Evolutionary conservation across 2,329 filamentous ascomycete genomes (phyloP).

Genomic region (Coniochaeta sp.): DNA sequence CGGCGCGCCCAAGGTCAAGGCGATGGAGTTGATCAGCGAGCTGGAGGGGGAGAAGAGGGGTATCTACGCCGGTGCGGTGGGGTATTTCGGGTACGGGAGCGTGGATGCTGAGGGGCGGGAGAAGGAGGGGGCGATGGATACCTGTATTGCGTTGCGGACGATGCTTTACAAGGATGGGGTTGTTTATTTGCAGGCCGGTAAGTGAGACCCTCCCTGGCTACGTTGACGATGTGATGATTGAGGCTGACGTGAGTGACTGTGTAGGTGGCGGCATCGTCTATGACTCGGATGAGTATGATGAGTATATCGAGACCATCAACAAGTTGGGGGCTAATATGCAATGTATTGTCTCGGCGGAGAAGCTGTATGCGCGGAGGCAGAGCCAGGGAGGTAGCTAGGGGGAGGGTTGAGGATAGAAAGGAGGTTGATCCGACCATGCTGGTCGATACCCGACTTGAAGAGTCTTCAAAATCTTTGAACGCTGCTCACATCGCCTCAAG

Average conservation of each 20-base stretch:
- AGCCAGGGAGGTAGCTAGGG: background rate
- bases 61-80: slow-evolving; percentile 91
- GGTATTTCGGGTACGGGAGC: slow-evolving; percentile 86
- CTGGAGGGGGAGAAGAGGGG: slow-evolving; percentile 90
- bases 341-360: slow-evolving; percentile 79
- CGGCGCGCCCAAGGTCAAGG: slow-evolving; percentile 89
- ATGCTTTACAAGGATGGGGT: slow-evolving; percentile 91
- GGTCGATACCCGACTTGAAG: no score
- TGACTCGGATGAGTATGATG: slow-evolving; percentile 83
- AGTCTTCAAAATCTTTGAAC: no score
- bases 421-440: background rate
- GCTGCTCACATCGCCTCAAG: background rate
- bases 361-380: slow-evolving; percentile 21
- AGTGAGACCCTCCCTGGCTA: no score
- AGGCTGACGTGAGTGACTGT: background rate
- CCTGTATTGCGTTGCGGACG: slow-evolving; percentile 71
- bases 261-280: slow-evolving; percentile 82
- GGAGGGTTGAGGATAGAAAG: background rate
- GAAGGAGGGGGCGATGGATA: slow-evolving; percentile 76
- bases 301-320: slow-evolving; percentile 93
- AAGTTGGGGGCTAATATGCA: slow-evolving; percentile 87
- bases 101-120: slow-evolving; percentile 55
- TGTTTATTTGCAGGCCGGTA: slow-evolving; percentile 79
- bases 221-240: no score
- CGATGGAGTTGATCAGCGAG: slow-evolving; percentile 96